These are phyloP conservation scores for Coelastrella sp. DNA, from an alignment of 139 green algal genomes.

Conservation along the genomic window DNA sequence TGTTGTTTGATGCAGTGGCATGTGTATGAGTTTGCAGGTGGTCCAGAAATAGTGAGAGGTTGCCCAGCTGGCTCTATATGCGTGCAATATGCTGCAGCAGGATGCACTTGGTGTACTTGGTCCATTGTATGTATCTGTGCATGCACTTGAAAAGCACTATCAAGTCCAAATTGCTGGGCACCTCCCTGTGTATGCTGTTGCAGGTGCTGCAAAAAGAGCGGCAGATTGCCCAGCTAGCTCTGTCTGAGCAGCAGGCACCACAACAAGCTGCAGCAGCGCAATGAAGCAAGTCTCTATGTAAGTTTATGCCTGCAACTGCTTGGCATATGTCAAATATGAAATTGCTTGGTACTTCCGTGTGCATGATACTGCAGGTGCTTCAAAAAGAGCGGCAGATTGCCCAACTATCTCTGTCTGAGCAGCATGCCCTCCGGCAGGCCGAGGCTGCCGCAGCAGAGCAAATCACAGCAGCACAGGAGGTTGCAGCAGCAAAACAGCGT, in stretches of 20 bases:
- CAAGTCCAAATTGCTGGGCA: background rate
- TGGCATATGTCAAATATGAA: background rate
- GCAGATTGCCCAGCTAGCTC: slow-evolving; percentile 10
- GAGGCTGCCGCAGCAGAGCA: slow-evolving; percentile 14
- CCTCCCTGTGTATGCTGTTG: background rate
- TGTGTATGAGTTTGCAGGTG: no score
- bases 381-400: slow-evolving; percentile 31
- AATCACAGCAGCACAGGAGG: slow-evolving; percentile 13
- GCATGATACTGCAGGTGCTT: slow-evolving; percentile 20
- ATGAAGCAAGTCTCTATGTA: no score
- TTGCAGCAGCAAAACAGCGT: slow-evolving; percentile 2
- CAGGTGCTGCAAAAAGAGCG: slow-evolving; percentile 33
- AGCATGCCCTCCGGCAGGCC: slow-evolving; percentile 7
- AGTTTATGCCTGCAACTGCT: background rate
- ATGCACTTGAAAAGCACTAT: background rate
- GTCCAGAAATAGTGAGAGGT: no score
- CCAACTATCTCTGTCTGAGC: slow-evolving; percentile 27
- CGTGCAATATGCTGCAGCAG: no score
- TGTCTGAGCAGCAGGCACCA: slow-evolving; percentile 33
- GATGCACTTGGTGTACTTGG: no score
- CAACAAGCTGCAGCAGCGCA: background rate
- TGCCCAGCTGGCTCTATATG: no score
- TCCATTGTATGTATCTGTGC: no score
- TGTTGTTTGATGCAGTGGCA: no score
- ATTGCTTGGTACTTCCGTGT: background rate